A percentile compares a stretch with the other conserved stretches of the same genome.
phyloP scores from a whole-genome alignment of 2,329 filamentous ascomycete genomes.

The Fusarium bulbicola region DNA sequence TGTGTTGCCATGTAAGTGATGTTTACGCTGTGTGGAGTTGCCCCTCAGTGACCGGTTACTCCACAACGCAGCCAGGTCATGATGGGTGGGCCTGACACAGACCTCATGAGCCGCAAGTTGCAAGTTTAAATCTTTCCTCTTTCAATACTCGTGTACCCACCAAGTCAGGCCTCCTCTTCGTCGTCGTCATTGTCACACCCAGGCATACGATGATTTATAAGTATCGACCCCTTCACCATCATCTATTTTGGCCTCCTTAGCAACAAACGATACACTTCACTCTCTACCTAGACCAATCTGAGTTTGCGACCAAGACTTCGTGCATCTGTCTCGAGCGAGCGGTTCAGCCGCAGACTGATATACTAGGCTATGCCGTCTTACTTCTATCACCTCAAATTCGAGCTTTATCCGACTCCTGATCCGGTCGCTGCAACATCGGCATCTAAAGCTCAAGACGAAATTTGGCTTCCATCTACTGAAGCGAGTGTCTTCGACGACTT shows the following conservation, averaged over 20 bases:
- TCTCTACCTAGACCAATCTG: not conserved
- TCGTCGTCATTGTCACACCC: not conserved
- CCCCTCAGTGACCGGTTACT: constrained; percentile 8
- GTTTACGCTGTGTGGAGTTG: constrained; percentile 6
- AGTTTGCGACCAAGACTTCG: not conserved
- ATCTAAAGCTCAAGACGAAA: constrained; percentile 28
- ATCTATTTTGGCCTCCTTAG: constrained; percentile 38
- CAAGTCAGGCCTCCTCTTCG: not conserved
- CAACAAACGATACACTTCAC: not conserved
- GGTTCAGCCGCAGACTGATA: not conserved
- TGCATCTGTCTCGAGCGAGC: not conserved
- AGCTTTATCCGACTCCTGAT: constrained; percentile 64
- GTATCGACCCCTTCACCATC: not conserved
- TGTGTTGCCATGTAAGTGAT: not conserved
- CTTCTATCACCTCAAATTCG: constrained; percentile 73
- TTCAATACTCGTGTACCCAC: constrained; percentile 1
- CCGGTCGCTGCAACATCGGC: constrained; percentile 38
- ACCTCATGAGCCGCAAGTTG: constrained; percentile 17
- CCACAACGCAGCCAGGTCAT: constrained; percentile 11
- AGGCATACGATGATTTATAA: constrained; percentile 32
- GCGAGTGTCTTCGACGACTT: constrained; percentile 65
- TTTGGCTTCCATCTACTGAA: constrained; percentile 62
- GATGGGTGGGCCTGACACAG: constrained; percentile 23
- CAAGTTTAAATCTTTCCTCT: constrained; percentile 1
- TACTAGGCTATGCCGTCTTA: constrained; percentile 65